Evolutionary conservation across 1,139 yeast species (phyloP), one percentile per base, ranked within the genome.

Genomic region (Zygosaccharomyces sapae): DNA sequence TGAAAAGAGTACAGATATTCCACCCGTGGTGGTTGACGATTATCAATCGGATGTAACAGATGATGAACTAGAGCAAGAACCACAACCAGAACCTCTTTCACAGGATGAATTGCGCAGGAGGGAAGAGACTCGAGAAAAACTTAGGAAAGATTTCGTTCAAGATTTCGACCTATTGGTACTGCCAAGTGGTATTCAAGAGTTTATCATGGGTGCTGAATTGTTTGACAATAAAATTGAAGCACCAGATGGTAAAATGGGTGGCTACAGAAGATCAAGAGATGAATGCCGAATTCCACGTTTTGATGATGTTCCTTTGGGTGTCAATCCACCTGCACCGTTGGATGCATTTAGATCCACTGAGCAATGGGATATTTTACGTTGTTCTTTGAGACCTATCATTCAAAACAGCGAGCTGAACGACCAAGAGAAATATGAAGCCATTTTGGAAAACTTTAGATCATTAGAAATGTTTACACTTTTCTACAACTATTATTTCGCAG

Each of bases 171-270:
- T 82, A 50, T 64, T 80, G 36, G 70, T 69, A 43, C 65, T 81
- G 45, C 90, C 92, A 3, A 82, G 87, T 5, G 94, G 94, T 25
- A 76, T 85, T 34, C 90, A 85, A 64, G 82, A 81, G 56, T 74
- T 59, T 36, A 57, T 65, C 12, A 55, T 65, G 58, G 63, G 65
- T 8, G 57, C 54, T 24, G 57, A 61, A 22, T 34, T 63, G n/a
- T 54, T 55, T 38, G 53, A 54, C 12, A 58, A 59, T 39, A 48
- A 53, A 6, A 34, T 62, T 27, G 55, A 53, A 39, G 44, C 52
- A 2, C 53, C 52, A 10, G 51, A 56, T 45, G 58, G 59, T 9
- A 56, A 53, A 43, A 33, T 56, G 22, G 63, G 65, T 33, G 62
- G 61, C 4, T 59, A 54, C 42, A 56, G 64, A 47, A 58, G 59